Evolutionary conservation across 1,284 basidiomycete species (phyloP), one percentile per base, ranked within the genome.

Genomic region (Ustilago bromivora): DNA sequence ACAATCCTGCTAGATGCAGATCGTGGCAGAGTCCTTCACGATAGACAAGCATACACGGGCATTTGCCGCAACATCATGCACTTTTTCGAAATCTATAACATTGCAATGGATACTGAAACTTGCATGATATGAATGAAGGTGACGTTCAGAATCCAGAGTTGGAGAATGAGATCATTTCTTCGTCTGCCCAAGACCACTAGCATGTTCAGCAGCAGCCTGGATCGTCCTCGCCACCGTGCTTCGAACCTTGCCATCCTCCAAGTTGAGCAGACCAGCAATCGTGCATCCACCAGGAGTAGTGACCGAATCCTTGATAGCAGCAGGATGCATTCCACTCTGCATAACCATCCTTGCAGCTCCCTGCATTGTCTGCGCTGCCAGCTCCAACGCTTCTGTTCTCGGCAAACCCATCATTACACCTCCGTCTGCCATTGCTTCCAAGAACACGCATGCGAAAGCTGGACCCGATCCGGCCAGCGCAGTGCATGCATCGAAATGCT

Each of bases 371-470:
- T 99, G 97, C 57, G 96, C 92, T 53, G 97, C 96, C 60, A 99
- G 88, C 86, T 99, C 97, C 43, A 98, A 87, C 5, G 97, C 96
- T 87, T 98, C 96, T 0, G 92, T 90, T 71, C 97, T 89, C 3
- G 97, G 97, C 54, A 99, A 88, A 34, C 97, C 97, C 97, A 99
- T 99, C 97, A 99, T 99, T 51, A 99, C 97, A 36, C 95, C 97
- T 38, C 97, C 97, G 87, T 99, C 97, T 2, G 95, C 93, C 95
- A 99, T 98, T 0, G 97, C 96, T 87, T 99, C 97, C 70, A 99
- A 89, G 82, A 99, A 96, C 55, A 99, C 92, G 78, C 94, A 95
- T 1, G 94, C 95, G 87, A 99, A 99, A 0, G 97, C 97, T 36
- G 97, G 97, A 0, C 97, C 97, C 10, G 94, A 95, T 2, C 96